Evolutionary conservation across 1,284 basidiomycete genomes (phyloP), one percentile per base, ranked within the genome.

Genomic region (Papiliotrema nemorosa): DNA sequence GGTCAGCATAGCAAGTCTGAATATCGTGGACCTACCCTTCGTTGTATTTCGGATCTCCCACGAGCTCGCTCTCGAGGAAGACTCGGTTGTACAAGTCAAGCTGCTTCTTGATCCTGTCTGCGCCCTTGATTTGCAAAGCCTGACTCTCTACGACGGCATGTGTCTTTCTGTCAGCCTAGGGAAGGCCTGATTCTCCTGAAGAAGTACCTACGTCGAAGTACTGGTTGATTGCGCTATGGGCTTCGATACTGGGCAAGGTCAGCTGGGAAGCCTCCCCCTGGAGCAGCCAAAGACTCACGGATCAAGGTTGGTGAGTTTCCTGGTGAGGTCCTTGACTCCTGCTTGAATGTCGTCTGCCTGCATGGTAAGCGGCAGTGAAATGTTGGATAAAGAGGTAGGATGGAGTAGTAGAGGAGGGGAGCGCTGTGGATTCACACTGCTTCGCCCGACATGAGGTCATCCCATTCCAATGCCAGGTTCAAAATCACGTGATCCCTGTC

Each of bases 61-160:
- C 52, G 22, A 69, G 33, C n/a, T 58, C 38, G 38, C 41, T 57
- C 1, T 62, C 44, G 39, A 49, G 52, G 10, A 55, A 39, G 29
- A 65, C 37, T 4, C 40, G 22, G 14, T 57, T 48, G 40, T 55
- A 56, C 20, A 70, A 51, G 14, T 35, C 44, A n/a, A 58, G 18
- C n/a, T 63, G 40, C 57, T 70, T 61, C 46, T 66, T 64, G 57
- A 72, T 60, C 25, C 53, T 49, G 33, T 45, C 55, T 7, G 56
- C 54, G 27, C 68, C 69, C 13, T 52, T 45, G 24, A 62, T 38
- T 16, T 48, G 33, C 43, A 66, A 24, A 24, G 47, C 37, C 3
- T 50, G 48, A 18, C 56, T 57, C 29, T 55, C 50, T 47, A 64
- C 44, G 5, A 56, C 44, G 18, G 62, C 66, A 42, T 67, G 53